Percentiles rank a stretch among this genome's conserved stretches.
These are phyloP conservation scores for Eucalyptus sp. DNA, from an alignment of 345 rosid species.

Conservation along the genomic window DNA sequence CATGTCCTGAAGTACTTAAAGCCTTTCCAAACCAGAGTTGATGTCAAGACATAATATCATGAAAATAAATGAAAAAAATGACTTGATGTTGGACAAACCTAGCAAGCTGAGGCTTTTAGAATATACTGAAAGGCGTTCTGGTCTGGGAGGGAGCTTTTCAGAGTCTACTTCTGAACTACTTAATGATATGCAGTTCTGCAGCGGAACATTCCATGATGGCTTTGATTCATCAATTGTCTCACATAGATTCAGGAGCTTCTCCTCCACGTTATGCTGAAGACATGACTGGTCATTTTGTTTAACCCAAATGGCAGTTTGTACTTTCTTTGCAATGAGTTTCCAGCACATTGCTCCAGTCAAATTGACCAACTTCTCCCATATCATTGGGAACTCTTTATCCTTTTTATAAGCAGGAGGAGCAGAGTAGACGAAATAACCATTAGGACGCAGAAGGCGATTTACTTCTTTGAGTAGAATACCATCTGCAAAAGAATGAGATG, in stretches of 20 bases:
- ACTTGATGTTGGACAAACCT: constrained; percentile 26
- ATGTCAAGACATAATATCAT: neutral
- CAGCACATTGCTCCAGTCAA: constrained; percentile 87
- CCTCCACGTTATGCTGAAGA: constrained; percentile 40
- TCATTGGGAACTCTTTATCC: constrained; percentile 71
- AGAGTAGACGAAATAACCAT: constrained; percentile 87
- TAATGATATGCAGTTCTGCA: constrained; percentile 44
- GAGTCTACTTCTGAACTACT: constrained; percentile 12
- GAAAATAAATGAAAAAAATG: neutral
- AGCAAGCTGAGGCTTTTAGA: constrained; percentile 36
- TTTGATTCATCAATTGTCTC: constrained; percentile 35
- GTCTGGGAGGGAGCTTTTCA: constrained; percentile 48
- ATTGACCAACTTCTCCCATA: constrained; percentile 72
- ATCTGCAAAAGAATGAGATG: constrained; percentile 28
- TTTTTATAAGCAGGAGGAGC: constrained; percentile 88
- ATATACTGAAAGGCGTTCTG: constrained; percentile 55
- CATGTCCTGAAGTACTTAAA: neutral
- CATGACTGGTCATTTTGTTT: constrained; percentile 56
- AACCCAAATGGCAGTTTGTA: constrained; percentile 94
- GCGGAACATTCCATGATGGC: constrained; percentile 75
- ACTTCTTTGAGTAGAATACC: constrained; percentile 92
- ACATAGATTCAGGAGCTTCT: constrained; percentile 52
- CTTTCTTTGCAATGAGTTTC: constrained; percentile 75
- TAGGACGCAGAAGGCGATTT: constrained; percentile 60
- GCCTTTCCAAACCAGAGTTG: neutral